Evolutionary conservation across 306 rosid species (phyloP).

Genomic region (Ormosia emarginata): DNA sequence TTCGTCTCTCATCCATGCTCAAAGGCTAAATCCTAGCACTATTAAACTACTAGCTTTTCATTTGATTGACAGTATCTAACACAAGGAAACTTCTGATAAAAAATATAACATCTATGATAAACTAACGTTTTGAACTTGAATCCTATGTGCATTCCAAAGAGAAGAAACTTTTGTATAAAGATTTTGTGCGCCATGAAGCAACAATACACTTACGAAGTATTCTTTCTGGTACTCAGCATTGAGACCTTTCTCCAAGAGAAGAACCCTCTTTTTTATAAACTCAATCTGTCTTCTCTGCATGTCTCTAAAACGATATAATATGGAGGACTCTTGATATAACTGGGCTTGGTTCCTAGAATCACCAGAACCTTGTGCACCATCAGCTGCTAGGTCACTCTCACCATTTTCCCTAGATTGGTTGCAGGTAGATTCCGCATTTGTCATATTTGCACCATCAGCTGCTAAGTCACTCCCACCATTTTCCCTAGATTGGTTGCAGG

Average conservation of each 20-base stretch:
- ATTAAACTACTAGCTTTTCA: not conserved
- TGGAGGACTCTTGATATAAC: constrained; percentile 56
- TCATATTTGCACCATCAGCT: constrained; percentile 27
- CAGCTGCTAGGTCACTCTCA: constrained; percentile 45
- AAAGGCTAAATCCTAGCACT: not conserved
- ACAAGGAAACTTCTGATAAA: not conserved
- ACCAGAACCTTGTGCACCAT: constrained; percentile 54
- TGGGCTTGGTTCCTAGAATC: constrained; percentile 60
- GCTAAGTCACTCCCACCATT: constrained; percentile 38
- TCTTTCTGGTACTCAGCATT: constrained; percentile 84
- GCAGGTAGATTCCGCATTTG: constrained; percentile 12
- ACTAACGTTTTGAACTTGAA: not conserved
- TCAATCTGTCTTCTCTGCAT: constrained; percentile 97
- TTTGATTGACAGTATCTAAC: not conserved
- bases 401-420: constrained; percentile 69
- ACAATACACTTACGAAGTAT: constrained; percentile 64
- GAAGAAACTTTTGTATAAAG: not conserved
- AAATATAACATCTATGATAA: not conserved
- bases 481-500: constrained; percentile 44
- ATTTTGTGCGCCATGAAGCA: not conserved
- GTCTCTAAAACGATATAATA: constrained; percentile 71
- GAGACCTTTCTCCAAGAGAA: constrained; percentile 90
- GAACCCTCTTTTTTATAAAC: constrained; percentile 88
- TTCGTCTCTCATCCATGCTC: not conserved
- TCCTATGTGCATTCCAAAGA: not conserved